These are phyloP conservation scores for Hyaloscypha finlandica DNA, from an alignment of 495 filamentous ascomycete species.

Conservation along the genomic window DNA sequence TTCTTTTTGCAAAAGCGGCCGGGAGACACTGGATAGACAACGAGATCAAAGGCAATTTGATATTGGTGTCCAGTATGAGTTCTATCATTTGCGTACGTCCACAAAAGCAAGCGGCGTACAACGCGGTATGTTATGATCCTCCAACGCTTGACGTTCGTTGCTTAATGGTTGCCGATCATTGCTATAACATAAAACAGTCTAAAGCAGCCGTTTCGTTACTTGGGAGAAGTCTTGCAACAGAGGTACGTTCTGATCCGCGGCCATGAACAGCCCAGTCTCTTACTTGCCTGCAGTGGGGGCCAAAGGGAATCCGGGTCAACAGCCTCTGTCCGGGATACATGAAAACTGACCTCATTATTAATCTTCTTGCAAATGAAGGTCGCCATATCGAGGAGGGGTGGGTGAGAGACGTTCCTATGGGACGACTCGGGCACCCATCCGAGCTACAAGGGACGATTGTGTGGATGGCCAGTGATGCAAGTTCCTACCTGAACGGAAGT, in stretches of 20 bases:
- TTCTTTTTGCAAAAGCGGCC: constrained; percentile 32
- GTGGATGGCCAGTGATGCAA: constrained; percentile 36
- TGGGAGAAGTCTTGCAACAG: constrained; percentile 33
- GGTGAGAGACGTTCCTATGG: constrained; percentile 34
- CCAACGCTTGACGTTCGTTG: not conserved
- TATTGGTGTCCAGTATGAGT: constrained; percentile 35
- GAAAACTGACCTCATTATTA: constrained; percentile 32
- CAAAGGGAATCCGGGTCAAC: constrained; percentile 28
- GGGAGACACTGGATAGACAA: constrained; percentile 32
- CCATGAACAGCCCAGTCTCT: not conserved
- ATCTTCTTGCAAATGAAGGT: constrained; percentile 29
- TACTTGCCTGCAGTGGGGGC: constrained; percentile 30
- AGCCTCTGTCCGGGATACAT: constrained; percentile 27
- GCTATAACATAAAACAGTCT: constrained; percentile 1
- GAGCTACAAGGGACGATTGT: constrained; percentile 36
- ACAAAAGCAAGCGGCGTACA: constrained; percentile 38
- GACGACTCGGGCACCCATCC: constrained; percentile 31
- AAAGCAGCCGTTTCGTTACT: constrained; percentile 34
- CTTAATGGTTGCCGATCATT: not conserved
- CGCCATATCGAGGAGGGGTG: constrained; percentile 28
- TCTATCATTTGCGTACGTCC: constrained; percentile 31
- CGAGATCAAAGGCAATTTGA: constrained; percentile 33
- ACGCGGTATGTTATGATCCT: constrained; percentile 24
- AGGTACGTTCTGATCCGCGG: not conserved
- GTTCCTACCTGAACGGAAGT: constrained; percentile 25